These are phyloP conservation scores for Naganishia albida DNA, from an alignment of 1,284 basidiomycete genomes.

Conservation along the genomic window DNA sequence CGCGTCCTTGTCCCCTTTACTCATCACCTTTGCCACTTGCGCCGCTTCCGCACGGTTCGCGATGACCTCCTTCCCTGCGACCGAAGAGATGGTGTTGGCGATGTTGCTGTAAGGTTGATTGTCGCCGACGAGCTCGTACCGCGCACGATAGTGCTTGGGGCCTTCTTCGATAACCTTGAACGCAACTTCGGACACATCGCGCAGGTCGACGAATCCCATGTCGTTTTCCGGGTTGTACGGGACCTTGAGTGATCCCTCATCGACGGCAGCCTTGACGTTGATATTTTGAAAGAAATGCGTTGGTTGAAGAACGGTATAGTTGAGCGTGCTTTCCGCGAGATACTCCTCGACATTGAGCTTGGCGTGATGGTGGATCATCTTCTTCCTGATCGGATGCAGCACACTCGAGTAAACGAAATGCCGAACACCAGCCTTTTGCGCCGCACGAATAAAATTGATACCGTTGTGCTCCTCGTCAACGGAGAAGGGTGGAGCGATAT, in stretches of 20 bases:
- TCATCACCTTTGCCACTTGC: slow-evolving; percentile 19
- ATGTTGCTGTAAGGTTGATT: slow-evolving; percentile 21
- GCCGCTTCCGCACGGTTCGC: slow-evolving; percentile 7
- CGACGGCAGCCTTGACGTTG: slow-evolving; percentile 18
- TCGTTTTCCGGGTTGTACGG: slow-evolving; percentile 28
- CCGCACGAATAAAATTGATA: slow-evolving; percentile 21
- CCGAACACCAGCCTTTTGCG: slow-evolving; percentile 8
- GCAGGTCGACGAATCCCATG: slow-evolving; percentile 25
- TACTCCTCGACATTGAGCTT: slow-evolving; percentile 25
- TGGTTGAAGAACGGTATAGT: slow-evolving; percentile 25
- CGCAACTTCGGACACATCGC: slow-evolving; percentile 21
- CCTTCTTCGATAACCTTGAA: slow-evolving; percentile 26
- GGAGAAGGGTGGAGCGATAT: slow-evolving; percentile 17
- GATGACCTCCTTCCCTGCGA: slow-evolving; percentile 4
- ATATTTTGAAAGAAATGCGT: slow-evolving; percentile 25
- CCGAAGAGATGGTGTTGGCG: slow-evolving; percentile 10
- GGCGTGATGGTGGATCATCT: slow-evolving; percentile 27
- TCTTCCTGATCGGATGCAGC: slow-evolving; percentile 23
- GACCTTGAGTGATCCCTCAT: slow-evolving; percentile 11
- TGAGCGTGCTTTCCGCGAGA: slow-evolving; percentile 14
- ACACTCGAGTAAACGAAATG: slow-evolving; percentile 27
- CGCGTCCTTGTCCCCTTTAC: slow-evolving; percentile 28
- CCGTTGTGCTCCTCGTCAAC: slow-evolving; percentile 19
- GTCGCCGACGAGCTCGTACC: slow-evolving; percentile 27
- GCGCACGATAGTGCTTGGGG: slow-evolving; percentile 17